Conservation (phyloP, 495 filamentous ascomycete genomes). For the Penicillium dipodomyicola region DNA sequence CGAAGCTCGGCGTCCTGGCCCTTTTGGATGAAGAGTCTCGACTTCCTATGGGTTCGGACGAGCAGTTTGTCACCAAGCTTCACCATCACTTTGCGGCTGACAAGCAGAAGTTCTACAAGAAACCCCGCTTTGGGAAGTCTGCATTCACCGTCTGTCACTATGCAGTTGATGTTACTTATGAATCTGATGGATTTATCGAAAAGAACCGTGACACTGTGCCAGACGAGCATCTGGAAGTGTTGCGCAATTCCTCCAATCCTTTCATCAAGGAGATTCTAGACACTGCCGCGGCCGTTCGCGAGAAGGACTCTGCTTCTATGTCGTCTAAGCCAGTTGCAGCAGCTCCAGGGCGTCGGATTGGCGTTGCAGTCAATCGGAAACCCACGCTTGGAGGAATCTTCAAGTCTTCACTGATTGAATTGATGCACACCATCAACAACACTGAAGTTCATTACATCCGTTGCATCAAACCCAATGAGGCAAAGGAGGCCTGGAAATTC, state of each 20-base stretch:
- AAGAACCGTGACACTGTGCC: slow-evolving; percentile 99
- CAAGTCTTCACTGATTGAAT: slow-evolving; percentile 95
- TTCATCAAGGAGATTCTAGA: slow-evolving; percentile 86
- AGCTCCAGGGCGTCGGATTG: slow-evolving; percentile 74
- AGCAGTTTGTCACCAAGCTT: slow-evolving; percentile 95
- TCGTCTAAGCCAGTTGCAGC: slow-evolving; percentile 64
- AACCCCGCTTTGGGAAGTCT: slow-evolving; percentile 95
- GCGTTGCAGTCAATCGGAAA: slow-evolving; percentile 90
- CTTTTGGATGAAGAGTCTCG: slow-evolving; percentile 95
- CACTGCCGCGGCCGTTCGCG: slow-evolving; percentile 78
- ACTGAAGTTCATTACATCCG: slow-evolving; percentile 99
- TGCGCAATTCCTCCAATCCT: slow-evolving; percentile 76
- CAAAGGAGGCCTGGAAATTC: slow-evolving; percentile 95
- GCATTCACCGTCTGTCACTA: slow-evolving; percentile 99
- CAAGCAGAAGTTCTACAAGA: slow-evolving; percentile 98
- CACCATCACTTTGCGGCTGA: slow-evolving; percentile 89
- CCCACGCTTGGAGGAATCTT: slow-evolving; percentile 97
- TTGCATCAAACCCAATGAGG: slow-evolving; percentile 99
- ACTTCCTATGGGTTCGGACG: slow-evolving; percentile 94
- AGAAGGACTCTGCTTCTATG: slow-evolving; percentile 79
- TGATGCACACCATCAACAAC: slow-evolving; percentile 96
- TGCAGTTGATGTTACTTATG: slow-evolving; percentile 96
- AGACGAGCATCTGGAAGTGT: slow-evolving; percentile 93
- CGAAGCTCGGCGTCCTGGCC: slow-evolving; percentile 88
- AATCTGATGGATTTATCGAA: slow-evolving; percentile 99